Evolutionary conservation across 768 basidiomycete genomes (phyloP).

Genomic region (Tulasnella sp.): DNA sequence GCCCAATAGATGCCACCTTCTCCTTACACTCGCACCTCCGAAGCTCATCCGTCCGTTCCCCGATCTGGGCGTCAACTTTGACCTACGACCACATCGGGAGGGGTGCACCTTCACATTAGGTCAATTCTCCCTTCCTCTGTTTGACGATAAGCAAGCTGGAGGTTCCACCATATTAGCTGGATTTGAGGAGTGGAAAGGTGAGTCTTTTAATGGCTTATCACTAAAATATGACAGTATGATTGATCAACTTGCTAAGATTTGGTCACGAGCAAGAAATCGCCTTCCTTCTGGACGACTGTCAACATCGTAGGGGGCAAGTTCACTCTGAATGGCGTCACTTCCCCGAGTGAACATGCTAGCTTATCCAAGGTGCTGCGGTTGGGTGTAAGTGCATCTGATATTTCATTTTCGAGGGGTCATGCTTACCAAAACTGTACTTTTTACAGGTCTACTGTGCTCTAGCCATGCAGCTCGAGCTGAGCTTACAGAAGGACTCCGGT

Average conservation of each 20-base stretch:
- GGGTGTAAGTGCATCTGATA: slow-evolving; percentile 28
- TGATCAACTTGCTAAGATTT: neutral
- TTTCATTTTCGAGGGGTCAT: too few species aligned
- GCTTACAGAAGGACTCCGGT: neutral
- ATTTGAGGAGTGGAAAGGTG: slow-evolving; percentile 42
- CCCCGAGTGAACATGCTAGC: slow-evolving; percentile 33
- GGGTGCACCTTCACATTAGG: slow-evolving; percentile 38
- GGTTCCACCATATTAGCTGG: slow-evolving; percentile 37
- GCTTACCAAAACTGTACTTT: slow-evolving; percentile 36
- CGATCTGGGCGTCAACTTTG: slow-evolving; percentile 5
- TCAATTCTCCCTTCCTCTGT: slow-evolving; percentile 32
- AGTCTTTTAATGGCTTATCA: slow-evolving; percentile 19
- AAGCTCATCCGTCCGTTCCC: neutral
- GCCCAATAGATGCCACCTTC: slow-evolving; percentile 2
- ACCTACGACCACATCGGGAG: slow-evolving; percentile 7
- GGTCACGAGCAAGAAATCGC: too few species aligned
- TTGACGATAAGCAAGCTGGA: slow-evolving; percentile 17
- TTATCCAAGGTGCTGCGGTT: slow-evolving; percentile 44
- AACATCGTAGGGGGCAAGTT: slow-evolving; percentile 54
- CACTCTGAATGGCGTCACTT: slow-evolving; percentile 38
- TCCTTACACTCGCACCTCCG: slow-evolving; percentile 5
- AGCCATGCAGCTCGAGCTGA: slow-evolving; percentile 26
- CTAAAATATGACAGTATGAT: slow-evolving; percentile 8
- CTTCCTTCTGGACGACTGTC: slow-evolving; percentile 18
- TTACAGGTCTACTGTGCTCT: slow-evolving; percentile 40